These are phyloP conservation scores for Pachysolen tannophilus DNA, from an alignment of 805 yeast genomes.

Conservation along the genomic window DNA sequence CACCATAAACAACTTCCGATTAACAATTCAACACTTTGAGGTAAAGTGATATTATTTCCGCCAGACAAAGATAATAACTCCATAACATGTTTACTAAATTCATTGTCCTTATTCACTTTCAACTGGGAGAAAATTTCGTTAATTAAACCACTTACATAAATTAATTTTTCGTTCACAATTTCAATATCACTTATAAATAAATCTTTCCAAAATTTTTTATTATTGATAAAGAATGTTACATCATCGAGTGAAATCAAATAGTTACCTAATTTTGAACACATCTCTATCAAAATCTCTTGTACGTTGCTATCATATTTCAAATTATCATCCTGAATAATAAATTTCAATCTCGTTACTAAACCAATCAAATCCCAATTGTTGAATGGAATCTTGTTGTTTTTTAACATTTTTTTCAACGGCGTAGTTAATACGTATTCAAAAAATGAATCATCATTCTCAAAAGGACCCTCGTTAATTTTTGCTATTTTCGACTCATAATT, in stretches of 20 bases:
- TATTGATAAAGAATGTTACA: background rate
- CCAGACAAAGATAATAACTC: too few species aligned
- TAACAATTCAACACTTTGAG: too few species aligned
- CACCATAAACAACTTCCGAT: conserved; percentile 21
- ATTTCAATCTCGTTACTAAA: conserved; percentile 29
- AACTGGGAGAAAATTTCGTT: conserved; percentile 29
- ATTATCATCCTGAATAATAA: conserved; percentile 19
- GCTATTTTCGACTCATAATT: conserved; percentile 6
- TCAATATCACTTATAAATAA: conserved; percentile 12
- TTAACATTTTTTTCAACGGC: conserved; percentile 20
- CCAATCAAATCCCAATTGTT: conserved; percentile 42
- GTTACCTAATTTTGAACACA: conserved; percentile 39
- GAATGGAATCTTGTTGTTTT: conserved; percentile 29
- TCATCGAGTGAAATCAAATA: conserved; percentile 16
- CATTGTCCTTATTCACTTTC: too few species aligned
- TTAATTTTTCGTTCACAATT: conserved; percentile 15
- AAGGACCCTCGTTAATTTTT: too few species aligned
- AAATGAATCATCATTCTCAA: conserved; percentile 16
- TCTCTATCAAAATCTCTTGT: conserved; percentile 23
- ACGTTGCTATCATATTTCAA: conserved; percentile 13
- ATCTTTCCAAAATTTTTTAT: conserved; percentile 21
- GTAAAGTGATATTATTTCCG: conserved; percentile 17
- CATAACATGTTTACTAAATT: too few species aligned
- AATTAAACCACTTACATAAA: conserved; percentile 23
- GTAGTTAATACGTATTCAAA: conserved; percentile 26